A percentile compares a stretch with the other conserved stretches of the same genome.
These are phyloP conservation scores for Maudiozyma saulgeensis DNA, from an alignment of 805 yeast genomes.

Conservation along the genomic window DNA sequence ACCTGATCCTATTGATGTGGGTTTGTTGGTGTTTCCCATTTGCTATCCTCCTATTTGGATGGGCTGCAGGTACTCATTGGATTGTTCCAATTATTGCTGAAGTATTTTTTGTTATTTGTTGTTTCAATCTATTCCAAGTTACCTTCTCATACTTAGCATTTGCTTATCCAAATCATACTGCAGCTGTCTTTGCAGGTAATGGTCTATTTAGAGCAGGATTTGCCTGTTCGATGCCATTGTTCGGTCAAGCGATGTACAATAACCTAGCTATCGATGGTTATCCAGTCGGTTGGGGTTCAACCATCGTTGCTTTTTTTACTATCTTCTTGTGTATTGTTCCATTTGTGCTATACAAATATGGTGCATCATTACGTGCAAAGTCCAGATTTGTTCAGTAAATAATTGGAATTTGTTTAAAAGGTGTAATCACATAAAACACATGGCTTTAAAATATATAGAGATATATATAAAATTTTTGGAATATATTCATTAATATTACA, in stretches of 20 bases:
- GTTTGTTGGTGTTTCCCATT: constrained; percentile 36
- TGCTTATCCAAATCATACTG: constrained; percentile 39
- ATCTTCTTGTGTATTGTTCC: constrained; percentile 39
- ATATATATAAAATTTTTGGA: no score
- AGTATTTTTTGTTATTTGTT: constrained; percentile 30
- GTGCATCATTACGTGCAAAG: constrained; percentile 31
- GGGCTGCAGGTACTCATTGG: constrained; percentile 44
- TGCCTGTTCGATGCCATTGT: constrained; percentile 54
- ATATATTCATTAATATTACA: no score
- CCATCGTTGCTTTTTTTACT: constrained; percentile 37
- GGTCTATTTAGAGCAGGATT: constrained; percentile 38
- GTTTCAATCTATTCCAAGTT: constrained; percentile 40
- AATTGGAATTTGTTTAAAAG: not conserved
- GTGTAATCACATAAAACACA: no score
- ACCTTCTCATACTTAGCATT: constrained; percentile 39
- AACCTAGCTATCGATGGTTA: constrained; percentile 38
- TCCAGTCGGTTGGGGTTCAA: constrained; percentile 53
- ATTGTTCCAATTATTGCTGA: constrained; percentile 38
- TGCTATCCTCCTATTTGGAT: constrained; percentile 39
- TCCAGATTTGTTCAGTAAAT: constrained; percentile 28
- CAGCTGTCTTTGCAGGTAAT: constrained; percentile 51
- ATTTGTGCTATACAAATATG: constrained; percentile 34
- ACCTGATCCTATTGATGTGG: constrained; percentile 31
- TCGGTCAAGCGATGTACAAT: constrained; percentile 49
- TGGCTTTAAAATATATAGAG: no score